phyloP scores from a whole-genome alignment of 2,329 filamentous ascomycete genomes.

The Epichloe hybrida region DNA sequence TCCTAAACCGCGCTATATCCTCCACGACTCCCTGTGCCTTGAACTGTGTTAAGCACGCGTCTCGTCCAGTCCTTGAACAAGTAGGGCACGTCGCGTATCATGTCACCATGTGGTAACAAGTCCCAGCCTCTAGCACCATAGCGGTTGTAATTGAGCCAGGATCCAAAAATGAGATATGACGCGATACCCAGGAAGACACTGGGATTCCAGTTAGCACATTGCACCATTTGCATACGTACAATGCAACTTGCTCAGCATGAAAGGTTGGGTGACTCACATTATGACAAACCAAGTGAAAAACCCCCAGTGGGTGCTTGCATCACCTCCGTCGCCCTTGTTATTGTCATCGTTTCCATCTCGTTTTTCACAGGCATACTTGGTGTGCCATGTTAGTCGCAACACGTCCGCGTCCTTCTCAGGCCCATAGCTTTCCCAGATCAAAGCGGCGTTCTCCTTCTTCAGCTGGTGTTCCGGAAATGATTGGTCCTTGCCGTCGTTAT shows the following conservation, averaged over 20 bases:
- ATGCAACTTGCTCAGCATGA: not conserved
- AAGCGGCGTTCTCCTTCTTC: slow-evolving; percentile 42
- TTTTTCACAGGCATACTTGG: slow-evolving; percentile 70
- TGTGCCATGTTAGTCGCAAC: slow-evolving; percentile 70
- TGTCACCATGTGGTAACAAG: slow-evolving; percentile 81
- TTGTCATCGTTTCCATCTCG: slow-evolving; percentile 30
- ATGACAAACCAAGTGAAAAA: slow-evolving; percentile 97
- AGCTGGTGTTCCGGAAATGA: slow-evolving; percentile 37
- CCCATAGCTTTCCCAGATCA: slow-evolving; percentile 66
- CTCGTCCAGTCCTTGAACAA: slow-evolving; percentile 79
- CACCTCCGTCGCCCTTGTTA: slow-evolving; percentile 28
- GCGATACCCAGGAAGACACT: slow-evolving; percentile 77
- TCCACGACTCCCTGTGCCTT: slow-evolving; percentile 70
- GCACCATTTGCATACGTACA: too few relatives aligned
- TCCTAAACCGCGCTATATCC: slow-evolving; percentile 84
- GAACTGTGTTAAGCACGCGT: slow-evolving; percentile 67
- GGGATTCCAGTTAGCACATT: slow-evolving; percentile 1
- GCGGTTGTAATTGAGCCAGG: slow-evolving; percentile 97
- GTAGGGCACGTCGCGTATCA: slow-evolving; percentile 84
- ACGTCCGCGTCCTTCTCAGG: slow-evolving; percentile 43
- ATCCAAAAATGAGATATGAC: slow-evolving; percentile 90
- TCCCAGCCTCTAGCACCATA: slow-evolving; percentile 95
- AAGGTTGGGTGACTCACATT: slow-evolving; percentile 48
- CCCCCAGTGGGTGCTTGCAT: slow-evolving; percentile 61
- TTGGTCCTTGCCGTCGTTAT: slow-evolving; percentile 22